Evolutionary conservation across 257 asterid genomes (phyloP), one percentile per base, ranked within the genome.

Genomic region (Plantago ovata): DNA sequence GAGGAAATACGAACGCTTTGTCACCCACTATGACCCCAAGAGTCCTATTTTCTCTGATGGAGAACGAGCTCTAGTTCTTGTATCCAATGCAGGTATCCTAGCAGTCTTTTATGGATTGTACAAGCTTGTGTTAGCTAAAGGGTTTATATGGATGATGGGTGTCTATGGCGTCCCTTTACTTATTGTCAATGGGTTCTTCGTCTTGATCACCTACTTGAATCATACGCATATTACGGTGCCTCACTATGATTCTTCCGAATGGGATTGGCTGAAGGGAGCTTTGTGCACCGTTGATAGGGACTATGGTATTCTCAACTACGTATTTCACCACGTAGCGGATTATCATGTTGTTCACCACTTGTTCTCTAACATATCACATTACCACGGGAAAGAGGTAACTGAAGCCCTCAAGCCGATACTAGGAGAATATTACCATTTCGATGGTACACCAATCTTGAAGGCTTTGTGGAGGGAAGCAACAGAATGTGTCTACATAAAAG

Each of bases 201-300:
- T n/a, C n/a, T n/a, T n/a, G n/a, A n/a, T n/a, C n/a, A n/a, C n/a
- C n/a, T n/a, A n/a, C n/a, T n/a, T n/a, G n/a, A n/a, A n/a, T n/a
- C n/a, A n/a, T n/a, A n/a, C n/a, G n/a, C n/a, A 57, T 36, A 38
- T 47, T 2, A 50, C 62, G 33, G 62, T 57, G 62, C 62, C 62
- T 57, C 62, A 57, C 22, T 57, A 56, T 18, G 61, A 56, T 56
- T 56, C 61, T 4, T 18, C 61, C 1, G 61, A 56, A 18, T 56
- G 61, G 61, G 61, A 56, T 21, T 56, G 61, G 61, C 38, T 56
- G 43, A 46, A 47, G 8, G 61, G 61, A 39, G 61, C 61, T 39
- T 12, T 56, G 61, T 22, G 38, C 49, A 56, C 61, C 2, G 61
- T 56, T 13, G 61, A 56, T 12, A 39, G 61, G 13, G 38, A 56